Conservation (phyloP, 148 eudicot genomes). For the Suaeda aralocaspica region DNA sequence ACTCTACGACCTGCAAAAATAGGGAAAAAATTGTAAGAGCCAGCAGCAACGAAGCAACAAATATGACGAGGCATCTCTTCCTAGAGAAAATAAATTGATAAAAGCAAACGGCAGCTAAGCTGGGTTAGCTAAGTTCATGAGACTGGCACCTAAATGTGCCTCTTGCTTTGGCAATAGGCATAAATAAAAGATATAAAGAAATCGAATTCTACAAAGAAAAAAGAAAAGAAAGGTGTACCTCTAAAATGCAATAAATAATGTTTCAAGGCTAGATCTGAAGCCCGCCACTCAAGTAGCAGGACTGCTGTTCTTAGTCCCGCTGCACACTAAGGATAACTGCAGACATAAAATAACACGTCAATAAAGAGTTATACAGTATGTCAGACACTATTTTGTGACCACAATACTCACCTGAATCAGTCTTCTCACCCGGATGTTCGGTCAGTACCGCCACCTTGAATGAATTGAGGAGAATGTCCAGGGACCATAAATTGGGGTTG, state of each 20-base stretch:
- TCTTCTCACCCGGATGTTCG: conserved; percentile 78
- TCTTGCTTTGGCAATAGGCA: not conserved
- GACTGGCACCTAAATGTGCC: not conserved
- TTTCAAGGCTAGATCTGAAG: conserved; percentile 94
- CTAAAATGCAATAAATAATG: conserved; percentile 73
- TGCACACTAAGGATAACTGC: conserved; percentile 88
- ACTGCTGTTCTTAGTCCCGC: conserved; percentile 93
- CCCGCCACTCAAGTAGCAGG: conserved; percentile 95
- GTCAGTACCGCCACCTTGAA: conserved; percentile 81
- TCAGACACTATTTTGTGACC: not conserved
- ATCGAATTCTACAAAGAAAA: not conserved
- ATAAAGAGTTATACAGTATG: conserved; percentile 4
- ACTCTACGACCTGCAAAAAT: conserved; percentile 61
- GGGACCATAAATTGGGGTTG: conserved; percentile 77
- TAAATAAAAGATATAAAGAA: not conserved
- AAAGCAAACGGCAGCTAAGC: not conserved
- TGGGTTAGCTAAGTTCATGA: not conserved
- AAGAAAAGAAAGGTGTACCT: conserved; percentile 40
- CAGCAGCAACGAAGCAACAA: not conserved
- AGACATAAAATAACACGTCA: conserved; percentile 13
- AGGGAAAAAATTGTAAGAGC: not conserved
- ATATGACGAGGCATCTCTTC: not conserved
- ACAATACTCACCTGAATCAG: conserved; percentile 52
- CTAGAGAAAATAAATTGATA: not conserved
- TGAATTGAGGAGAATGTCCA: conserved; percentile 73